Conservation (phyloP, 1,284 basidiomycete genomes). For the Sutorius eximius region DNA sequence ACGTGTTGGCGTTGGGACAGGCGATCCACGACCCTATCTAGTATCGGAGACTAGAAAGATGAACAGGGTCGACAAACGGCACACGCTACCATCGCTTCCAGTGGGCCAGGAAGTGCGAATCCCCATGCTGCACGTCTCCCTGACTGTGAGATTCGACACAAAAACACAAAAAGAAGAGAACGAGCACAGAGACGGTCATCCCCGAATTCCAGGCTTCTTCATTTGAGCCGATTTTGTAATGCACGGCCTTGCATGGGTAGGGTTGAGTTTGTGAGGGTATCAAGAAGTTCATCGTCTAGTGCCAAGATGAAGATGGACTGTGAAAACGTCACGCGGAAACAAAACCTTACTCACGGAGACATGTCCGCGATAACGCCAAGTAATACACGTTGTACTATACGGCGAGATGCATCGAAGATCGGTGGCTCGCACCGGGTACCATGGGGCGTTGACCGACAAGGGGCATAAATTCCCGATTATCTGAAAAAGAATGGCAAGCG, state of each 20-base stretch:
- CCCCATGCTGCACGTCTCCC: constrained; percentile 1
- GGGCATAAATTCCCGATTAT: background rate
- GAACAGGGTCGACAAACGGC: background rate
- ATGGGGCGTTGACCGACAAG: background rate
- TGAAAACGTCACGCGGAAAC: background rate
- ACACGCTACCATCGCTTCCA: background rate
- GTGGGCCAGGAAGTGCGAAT: background rate
- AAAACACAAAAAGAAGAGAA: background rate
- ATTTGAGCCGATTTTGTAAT: background rate
- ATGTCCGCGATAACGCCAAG: constrained; percentile 5
- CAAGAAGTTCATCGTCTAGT: background rate
- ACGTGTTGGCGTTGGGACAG: background rate
- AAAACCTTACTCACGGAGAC: background rate
- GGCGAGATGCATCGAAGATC: background rate
- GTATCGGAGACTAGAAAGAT: background rate
- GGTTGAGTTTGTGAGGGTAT: constrained; percentile 2
- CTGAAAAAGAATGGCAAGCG: no score
- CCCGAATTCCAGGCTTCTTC: background rate
- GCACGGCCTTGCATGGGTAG: background rate
- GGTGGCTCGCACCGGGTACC: background rate
- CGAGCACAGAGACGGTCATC: background rate
- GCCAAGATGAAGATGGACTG: background rate
- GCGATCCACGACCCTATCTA: background rate
- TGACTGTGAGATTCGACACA: background rate
- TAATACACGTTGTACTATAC: background rate